Evolutionary conservation across 805 yeast species (phyloP), one percentile per base, ranked within the genome.

Genomic region (Komagataella populi): DNA sequence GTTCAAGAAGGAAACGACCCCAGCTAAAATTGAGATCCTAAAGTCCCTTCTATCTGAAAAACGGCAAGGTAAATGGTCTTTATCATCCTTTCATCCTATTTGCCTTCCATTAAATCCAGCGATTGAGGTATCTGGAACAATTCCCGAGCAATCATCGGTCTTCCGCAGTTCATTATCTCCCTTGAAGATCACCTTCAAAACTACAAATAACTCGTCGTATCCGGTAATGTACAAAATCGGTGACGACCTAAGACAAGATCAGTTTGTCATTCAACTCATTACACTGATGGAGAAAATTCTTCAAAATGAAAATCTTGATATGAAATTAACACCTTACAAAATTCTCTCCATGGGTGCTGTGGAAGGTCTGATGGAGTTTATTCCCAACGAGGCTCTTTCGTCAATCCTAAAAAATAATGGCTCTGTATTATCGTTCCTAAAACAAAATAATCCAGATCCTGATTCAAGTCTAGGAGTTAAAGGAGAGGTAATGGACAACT

Each of bases 211-310:
- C 14, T 16, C 23, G 5, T 24, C 20, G 50, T 93, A 88, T 63
- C 81, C 95, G 5, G 69, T 93, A 44, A 91, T 93, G 84, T 91
- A 88, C 68, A 93, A 93, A 65, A 85, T 86, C 49, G 99, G 99
- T 12, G 99, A 86, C 64, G 99, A 93, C 63, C 71, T 93, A 49
- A 73, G 98, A 54, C 99, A 93, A 65, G 99, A 93, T 70, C 99
- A 93, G 65, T 74, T 93, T 56, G 95, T 93, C n/a, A 85, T 89
- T 49, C 99, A 93, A 65, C 87, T 93, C 55, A 87, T 93, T 52
- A 77, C 83, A 52, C 70, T 93, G 53, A 93, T 93, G 96, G 96
- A 93, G 63, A 87, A 81, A 62, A 74, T 93, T 47, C 68, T 93
- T 50, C 80, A 84, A 55, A 86, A 87, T 62, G 99, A 93, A 62